Evolutionary conservation across 2,329 filamentous ascomycete species (phyloP), one percentile per base, ranked within the genome.

Genomic region (Diaporthe australafricana): DNA sequence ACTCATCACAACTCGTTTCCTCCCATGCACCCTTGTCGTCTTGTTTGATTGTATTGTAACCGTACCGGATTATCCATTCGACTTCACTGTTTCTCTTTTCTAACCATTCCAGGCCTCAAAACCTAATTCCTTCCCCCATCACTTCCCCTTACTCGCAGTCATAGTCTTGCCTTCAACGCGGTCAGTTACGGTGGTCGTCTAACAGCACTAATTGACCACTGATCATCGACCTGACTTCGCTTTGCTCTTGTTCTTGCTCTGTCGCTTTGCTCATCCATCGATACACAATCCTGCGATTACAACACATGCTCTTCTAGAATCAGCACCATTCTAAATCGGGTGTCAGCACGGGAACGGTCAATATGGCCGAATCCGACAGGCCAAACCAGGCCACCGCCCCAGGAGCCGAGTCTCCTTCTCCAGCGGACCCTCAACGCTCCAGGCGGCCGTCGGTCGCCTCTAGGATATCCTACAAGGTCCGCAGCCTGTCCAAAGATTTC

Each of bases 401-500:
- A 47, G 72, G 65, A 32, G 42, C 30, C 14, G 69, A 55, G 17
- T 50, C 42, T 40, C 14, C 66, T 30, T 22, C 32, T 9, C 42
- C 67, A 30, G 32, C 71, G 40, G 60, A 22, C 20, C 14, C 27
- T 42, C 22, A 68, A 38, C 74, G 70, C 9, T 52, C 74, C 30
- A 70, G 75, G n/a, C 70, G 74, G 12, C 67, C 71, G 14, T 75
- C 75, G 7, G 53, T 75, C 12, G 72, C 75, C 12, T 72, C 70
- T 6, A 68, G 53, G 27, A 56, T 71, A 55, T 66, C 60, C 40
- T 57, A 62, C 73, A 63, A 69, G 57, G 69, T 74, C 56, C 70
- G 74, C 68, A 62, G 75, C 40, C 68, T 78, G 8, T 76, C 76
- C 20, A 75, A 75, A 40, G 75, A 74, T 6, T 87, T 88, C 72